Conservation (phyloP, 139 green algal genomes). For the Nannochloris sp. region DNA sequence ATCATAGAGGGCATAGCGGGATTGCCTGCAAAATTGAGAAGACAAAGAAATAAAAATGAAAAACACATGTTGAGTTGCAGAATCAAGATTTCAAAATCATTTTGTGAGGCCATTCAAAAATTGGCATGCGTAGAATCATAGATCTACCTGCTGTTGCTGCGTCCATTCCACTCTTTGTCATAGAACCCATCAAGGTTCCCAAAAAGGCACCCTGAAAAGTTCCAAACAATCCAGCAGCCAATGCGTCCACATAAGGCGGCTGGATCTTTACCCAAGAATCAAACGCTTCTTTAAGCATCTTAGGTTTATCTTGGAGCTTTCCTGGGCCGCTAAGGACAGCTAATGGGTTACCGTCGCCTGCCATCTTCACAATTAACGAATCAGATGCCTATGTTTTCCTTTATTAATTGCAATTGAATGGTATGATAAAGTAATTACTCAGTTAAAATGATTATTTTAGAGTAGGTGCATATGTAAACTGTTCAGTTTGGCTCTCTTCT, state of each 20-base stretch:
- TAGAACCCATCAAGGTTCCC: slow-evolving; percentile 63
- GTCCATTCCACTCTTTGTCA: slow-evolving; percentile 44
- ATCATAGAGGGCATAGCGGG: slow-evolving; percentile 29
- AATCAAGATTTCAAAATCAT: slow-evolving; percentile 6
- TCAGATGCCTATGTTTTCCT: too few species aligned
- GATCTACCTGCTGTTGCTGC: too few species aligned
- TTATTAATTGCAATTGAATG: too few species aligned
- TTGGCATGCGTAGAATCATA: too few species aligned
- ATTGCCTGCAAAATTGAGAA: neutral
- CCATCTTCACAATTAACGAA: too few species aligned
- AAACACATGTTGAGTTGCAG: slow-evolving; percentile 23
- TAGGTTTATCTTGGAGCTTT: slow-evolving; percentile 14
- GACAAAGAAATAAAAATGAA: neutral
- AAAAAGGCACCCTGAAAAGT: slow-evolving; percentile 39
- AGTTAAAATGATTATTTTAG: too few species aligned
- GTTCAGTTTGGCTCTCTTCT: too few species aligned
- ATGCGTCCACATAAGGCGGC: slow-evolving; percentile 49
- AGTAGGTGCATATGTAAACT: too few species aligned
- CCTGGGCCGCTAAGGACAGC: neutral
- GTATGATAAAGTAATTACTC: too few species aligned
- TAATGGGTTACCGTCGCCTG: too few species aligned
- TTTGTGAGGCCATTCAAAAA: too few species aligned
- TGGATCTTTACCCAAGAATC: slow-evolving; percentile 50
- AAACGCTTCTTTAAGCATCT: slow-evolving; percentile 27
- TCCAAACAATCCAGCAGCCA: slow-evolving; percentile 30